phyloP scores from a whole-genome alignment of 805 yeast species.

The Ogataea paraovalis region DNA sequence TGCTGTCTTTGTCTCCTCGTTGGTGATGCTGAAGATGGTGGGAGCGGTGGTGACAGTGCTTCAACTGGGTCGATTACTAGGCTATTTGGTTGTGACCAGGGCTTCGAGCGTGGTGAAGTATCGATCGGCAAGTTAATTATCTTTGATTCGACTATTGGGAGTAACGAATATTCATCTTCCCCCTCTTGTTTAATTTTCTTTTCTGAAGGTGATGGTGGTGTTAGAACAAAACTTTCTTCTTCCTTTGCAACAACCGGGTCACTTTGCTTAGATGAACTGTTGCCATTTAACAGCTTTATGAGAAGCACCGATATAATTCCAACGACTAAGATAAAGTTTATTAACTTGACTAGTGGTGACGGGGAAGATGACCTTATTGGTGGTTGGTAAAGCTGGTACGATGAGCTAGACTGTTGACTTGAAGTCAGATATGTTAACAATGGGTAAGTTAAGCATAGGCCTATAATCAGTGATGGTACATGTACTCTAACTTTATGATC shows the following conservation, averaged over 20 bases:
- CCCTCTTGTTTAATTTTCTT: not conserved
- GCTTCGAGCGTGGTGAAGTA: not conserved
- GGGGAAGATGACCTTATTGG: slow-evolving; percentile 6
- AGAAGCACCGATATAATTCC: slow-evolving; percentile 5
- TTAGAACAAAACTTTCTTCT: slow-evolving; percentile 1
- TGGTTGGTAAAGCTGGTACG: slow-evolving; percentile 8
- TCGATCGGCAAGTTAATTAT: not conserved
- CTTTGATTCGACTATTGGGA: not conserved
- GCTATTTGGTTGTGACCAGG: not conserved
- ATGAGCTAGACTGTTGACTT: not conserved
- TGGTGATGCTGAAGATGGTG: not conserved
- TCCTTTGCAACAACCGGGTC: not conserved
- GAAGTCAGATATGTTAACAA: not conserved
- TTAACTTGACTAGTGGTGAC: slow-evolving; percentile 3
- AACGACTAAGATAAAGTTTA: slow-evolving; percentile 6
- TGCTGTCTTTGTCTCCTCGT: not conserved
- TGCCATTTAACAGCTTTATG: slow-evolving; percentile 1
- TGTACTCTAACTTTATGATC: slow-evolving; percentile 23
- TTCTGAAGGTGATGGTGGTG: not conserved
- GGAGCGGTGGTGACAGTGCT: not conserved
- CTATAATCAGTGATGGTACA: slow-evolving; percentile 21
- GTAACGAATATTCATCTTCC: not conserved
- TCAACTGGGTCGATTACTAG: not conserved
- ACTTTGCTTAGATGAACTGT: not conserved
- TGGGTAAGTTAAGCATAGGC: slow-evolving; percentile 12